A percentile compares a stretch with the other conserved stretches of the same genome.
Evolutionary conservation across 805 yeast genomes (phyloP).

Genomic region (Saturnispora ahearnii): DNA sequence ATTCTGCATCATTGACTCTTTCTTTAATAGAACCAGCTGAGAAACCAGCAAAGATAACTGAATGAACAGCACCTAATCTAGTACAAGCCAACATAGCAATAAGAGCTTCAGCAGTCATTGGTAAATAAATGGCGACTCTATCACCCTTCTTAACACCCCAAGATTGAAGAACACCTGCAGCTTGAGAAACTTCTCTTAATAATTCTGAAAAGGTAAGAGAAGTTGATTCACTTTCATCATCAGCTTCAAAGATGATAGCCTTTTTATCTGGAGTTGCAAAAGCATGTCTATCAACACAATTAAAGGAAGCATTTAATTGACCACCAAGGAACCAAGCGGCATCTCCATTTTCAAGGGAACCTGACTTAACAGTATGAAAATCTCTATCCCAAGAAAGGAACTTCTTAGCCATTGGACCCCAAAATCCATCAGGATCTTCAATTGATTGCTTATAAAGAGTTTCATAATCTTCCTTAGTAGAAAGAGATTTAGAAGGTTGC

Average conservation of each 20-base stretch:
- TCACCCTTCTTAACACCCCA: slow-evolving; percentile 94
- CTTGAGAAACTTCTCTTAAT: slow-evolving; percentile 71
- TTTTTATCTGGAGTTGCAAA: slow-evolving; percentile 74
- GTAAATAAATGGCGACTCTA: slow-evolving; percentile 91
- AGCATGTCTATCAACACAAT: slow-evolving; percentile 95
- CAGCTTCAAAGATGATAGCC: slow-evolving; percentile 89
- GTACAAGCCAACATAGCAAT: slow-evolving; percentile 90
- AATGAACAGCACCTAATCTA: slow-evolving; percentile 92
- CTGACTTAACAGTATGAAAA: slow-evolving; percentile 54
- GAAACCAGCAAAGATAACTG: slow-evolving; percentile 96
- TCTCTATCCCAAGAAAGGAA: slow-evolving; percentile 73
- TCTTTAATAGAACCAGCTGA: slow-evolving; percentile 87
- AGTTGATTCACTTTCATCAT: slow-evolving; percentile 68
- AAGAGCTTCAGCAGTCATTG: slow-evolving; percentile 96
- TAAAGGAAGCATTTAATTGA: slow-evolving; percentile 84
- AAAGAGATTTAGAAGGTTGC: slow-evolving; percentile 53
- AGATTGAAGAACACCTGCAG: slow-evolving; percentile 72
- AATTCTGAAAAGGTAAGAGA: slow-evolving; percentile 79
- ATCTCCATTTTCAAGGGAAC: slow-evolving; percentile 66
- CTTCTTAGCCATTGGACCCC: slow-evolving; percentile 66
- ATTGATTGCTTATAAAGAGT: slow-evolving; percentile 66
- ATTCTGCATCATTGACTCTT: slow-evolving; percentile 81
- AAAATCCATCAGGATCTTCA: slow-evolving; percentile 70
- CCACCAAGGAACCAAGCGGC: slow-evolving; percentile 93
- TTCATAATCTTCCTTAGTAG: slow-evolving; percentile 58